Percentiles rank a stretch among this genome's conserved stretches.
phyloP scores from a whole-genome alignment of 2,329 filamentous ascomycete genomes.

The Mycogone perniciosa region DNA sequence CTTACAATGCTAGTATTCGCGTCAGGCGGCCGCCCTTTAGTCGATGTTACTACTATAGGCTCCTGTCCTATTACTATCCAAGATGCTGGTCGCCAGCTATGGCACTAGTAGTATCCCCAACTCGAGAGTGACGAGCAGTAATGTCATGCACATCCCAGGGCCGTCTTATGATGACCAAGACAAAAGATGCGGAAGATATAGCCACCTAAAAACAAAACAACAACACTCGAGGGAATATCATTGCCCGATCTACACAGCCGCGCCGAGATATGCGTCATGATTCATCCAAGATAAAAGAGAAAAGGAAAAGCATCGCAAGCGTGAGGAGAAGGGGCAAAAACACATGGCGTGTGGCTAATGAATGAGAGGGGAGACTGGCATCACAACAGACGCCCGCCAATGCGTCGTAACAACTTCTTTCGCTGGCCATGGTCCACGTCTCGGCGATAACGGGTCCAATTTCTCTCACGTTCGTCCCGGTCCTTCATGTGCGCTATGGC shows the following conservation, averaged over 20 bases:
- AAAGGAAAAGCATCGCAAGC: not conserved
- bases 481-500: constrained; percentile 44
- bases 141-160: not conserved
- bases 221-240: not conserved
- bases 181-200: too few relatives aligned
- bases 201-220: not conserved
- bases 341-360: too few relatives aligned
- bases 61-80: too few relatives aligned
- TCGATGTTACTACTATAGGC: too few relatives aligned
- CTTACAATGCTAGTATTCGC: too few relatives aligned
- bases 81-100: not conserved
- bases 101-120: not conserved
- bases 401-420: constrained; percentile 35
- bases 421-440: constrained; percentile 30
- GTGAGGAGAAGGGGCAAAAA: not conserved
- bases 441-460: constrained; percentile 38
- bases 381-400: constrained; percentile 27
- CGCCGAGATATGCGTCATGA: not conserved
- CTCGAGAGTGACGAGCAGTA: not conserved
- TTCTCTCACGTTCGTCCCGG: constrained; percentile 44
- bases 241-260: not conserved
- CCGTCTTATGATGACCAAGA: not conserved
- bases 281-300: not conserved
- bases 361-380: too few relatives aligned
- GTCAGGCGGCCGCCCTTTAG: too few relatives aligned